Conservation (phyloP, 2,329 filamentous ascomycete genomes). For the Plectosphaerella cucumerina region DNA sequence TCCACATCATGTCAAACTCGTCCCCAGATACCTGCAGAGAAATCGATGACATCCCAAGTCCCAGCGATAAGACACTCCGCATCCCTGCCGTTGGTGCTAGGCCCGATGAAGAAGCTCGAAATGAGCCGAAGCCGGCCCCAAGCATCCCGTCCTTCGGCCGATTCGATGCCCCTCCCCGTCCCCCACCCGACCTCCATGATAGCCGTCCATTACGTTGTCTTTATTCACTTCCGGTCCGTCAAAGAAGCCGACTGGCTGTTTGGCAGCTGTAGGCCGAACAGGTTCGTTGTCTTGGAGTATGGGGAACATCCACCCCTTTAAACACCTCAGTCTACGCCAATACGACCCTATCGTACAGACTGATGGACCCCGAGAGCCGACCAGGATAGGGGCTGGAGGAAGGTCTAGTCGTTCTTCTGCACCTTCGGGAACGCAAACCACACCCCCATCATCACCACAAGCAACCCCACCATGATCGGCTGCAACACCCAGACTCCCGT, state of each 20-base stretch:
- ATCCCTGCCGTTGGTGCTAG: not conserved
- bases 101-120: not conserved
- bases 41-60: not conserved
- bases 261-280: no score
- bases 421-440: slow-evolving; percentile 32
- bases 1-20: no score
- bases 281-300: no score
- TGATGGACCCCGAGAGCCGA: no score
- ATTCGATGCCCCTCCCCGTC: not conserved
- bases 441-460: slow-evolving; percentile 26
- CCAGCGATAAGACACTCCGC: not conserved
- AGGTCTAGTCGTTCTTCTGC: slow-evolving; percentile 25
- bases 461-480: slow-evolving; percentile 41
- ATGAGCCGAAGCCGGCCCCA: not conserved
- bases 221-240: no score
- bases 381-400: no score
- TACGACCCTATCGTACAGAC: no score
- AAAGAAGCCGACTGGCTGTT: no score
- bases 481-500: slow-evolving; percentile 46
- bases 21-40: no score
- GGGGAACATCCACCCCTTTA: no score
- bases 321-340: no score
- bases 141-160: not conserved
- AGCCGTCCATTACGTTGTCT: not conserved
- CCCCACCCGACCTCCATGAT: not conserved